Base-by-base conservation (phyloP, 495 filamentous ascomycete species). In the Chaetomium fimeti region DNA sequence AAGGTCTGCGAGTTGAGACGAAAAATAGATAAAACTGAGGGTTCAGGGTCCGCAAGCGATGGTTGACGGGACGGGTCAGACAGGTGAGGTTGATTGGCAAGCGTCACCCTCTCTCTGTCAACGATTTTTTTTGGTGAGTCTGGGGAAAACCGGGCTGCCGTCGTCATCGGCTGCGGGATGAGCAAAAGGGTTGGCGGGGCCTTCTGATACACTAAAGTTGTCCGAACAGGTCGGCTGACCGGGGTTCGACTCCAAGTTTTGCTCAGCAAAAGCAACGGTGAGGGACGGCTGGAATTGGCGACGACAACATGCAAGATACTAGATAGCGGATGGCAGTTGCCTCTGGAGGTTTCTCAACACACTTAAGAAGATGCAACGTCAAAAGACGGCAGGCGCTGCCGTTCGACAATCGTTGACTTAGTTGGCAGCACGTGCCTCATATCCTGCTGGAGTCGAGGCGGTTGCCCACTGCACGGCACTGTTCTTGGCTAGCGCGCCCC, bases 141-240 rank as follows among this genome's bases (percentile, higher is more conserved):
- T 52, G 59, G 59, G 59, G 59, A 27, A 61, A 61, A 40, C 6
- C 18, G 59, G 27, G 47, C 51, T 52, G 59, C 51, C 59, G 59
- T 53, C 58, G 58, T 49, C 45, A 49, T 49, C 58, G 45, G 58
- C 43, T 60, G 58, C 28, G 43, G 40, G 47, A 60, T 20, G 43
- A 49, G 28, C 59, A 42, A 61, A 42, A 52, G 42, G 59, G 52
- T 42, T 61, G 48, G 47, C 47, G 59, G 59, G 59, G 59, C 22
- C 9, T 53, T 52, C 6, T 53, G 47, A 53, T 24, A 51, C 43
- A 48, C 42, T 32, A 3, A 5, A 11, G 5, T 15, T 36, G 13
- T 25, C 45, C 45, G 28, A 24, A 38, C 58, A 22, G 45, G 45
- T 49, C 5, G 29, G 36, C 18, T 42, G 56, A 59, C 24, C 20